These are phyloP conservation scores for Vitis rotundifolia DNA, from an alignment of 164 flowering plant genomes.

Conservation along the genomic window DNA sequence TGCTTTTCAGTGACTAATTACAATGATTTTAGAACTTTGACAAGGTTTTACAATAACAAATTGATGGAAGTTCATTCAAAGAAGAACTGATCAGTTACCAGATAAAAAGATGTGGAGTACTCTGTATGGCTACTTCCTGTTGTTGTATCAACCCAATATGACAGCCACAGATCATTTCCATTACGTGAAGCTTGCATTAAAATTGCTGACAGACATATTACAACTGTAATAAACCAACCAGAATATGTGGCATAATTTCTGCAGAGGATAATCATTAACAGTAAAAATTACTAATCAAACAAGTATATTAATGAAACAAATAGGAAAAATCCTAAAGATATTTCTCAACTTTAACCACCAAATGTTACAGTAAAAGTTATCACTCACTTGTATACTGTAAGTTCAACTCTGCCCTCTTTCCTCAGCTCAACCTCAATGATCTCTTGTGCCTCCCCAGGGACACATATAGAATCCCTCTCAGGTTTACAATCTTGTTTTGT, in stretches of 20 bases:
- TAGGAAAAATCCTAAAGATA: background rate
- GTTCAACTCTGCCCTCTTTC: conserved; percentile 83
- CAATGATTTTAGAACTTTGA: too few species aligned
- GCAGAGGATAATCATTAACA: conserved; percentile 24
- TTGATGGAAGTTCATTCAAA: too few species aligned
- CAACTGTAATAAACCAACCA: conserved; percentile 61
- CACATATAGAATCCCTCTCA: conserved; percentile 25
- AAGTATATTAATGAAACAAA: background rate
- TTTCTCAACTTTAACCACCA: background rate
- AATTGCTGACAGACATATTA: conserved; percentile 73
- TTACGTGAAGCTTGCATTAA: conserved; percentile 97
- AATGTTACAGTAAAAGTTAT: background rate
- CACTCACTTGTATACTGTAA: conserved; percentile 70
- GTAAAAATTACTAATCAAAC: background rate
- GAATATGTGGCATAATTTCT: conserved; percentile 82
- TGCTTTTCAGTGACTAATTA: too few species aligned
- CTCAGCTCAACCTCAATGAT: conserved; percentile 59
- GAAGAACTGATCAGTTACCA: conserved; percentile 46
- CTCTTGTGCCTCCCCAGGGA: conserved; percentile 39
- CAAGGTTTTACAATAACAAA: background rate
- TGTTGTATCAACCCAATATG: conserved; percentile 89
- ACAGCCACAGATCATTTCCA: conserved; percentile 98
- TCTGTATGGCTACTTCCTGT: conserved; percentile 29
- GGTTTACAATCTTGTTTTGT: conserved; percentile 10
- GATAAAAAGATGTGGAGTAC: conserved; percentile 63